phyloP scores from a whole-genome alignment of 192 early-diverging fungal species.

The Chytriomyces sp. region DNA sequence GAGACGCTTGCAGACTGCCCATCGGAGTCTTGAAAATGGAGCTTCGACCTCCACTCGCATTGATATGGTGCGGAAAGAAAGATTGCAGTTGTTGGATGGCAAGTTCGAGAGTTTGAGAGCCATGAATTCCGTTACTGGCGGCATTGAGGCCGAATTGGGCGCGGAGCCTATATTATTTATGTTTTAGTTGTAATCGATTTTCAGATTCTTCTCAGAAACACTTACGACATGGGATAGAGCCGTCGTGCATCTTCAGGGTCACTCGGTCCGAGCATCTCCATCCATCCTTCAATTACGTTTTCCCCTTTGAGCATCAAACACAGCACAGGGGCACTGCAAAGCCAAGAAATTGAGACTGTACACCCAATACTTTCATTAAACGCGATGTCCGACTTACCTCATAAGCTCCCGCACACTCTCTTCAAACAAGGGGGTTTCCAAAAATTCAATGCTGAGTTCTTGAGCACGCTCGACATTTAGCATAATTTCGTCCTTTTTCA shows the following conservation, averaged over 20 bases:
- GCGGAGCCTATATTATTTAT: conserved; percentile 38
- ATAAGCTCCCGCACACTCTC: conserved; percentile 45
- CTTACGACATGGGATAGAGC: conserved; percentile 43
- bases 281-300: conserved; percentile 52
- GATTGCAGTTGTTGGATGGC: conserved; percentile 54
- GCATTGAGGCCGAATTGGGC: conserved; percentile 56
- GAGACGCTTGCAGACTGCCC: conserved; percentile 10
- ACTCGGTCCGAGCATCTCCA: conserved; percentile 55
- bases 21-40: conserved; percentile 31
- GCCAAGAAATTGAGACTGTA: neutral
- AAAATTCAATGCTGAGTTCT: conserved; percentile 43
- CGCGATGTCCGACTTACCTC: conserved; percentile 24
- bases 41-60: neutral
- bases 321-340: conserved; percentile 39
- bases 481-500: conserved; percentile 52
- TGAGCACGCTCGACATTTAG: conserved; percentile 40
- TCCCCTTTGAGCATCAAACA: conserved; percentile 55
- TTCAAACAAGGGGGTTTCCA: conserved; percentile 41
- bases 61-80: conserved; percentile 47
- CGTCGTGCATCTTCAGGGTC: conserved; percentile 48
- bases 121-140: conserved; percentile 57
- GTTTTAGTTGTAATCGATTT: neutral
- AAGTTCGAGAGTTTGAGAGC: conserved; percentile 45
- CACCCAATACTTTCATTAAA: no score
- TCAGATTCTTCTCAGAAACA: neutral